These are phyloP conservation scores for Ramalina intermedia DNA, from an alignment of 495 filamentous ascomycete species.

Conservation along the genomic window DNA sequence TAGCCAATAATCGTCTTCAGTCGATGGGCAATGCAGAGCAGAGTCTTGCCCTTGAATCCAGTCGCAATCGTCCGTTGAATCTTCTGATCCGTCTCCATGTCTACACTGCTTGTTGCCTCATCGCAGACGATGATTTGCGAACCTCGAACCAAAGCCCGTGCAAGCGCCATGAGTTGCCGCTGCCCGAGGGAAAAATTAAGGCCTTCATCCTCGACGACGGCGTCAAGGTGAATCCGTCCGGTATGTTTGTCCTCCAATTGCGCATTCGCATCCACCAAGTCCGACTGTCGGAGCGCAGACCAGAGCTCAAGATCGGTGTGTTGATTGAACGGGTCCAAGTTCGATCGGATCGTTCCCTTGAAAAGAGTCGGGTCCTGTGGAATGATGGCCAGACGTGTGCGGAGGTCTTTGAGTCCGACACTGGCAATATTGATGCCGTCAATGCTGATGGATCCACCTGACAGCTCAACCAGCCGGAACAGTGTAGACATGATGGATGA, in stretches of 20 bases:
- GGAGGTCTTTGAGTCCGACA: conserved; percentile 72
- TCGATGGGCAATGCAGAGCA: conserved; percentile 91
- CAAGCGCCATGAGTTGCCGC: conserved; percentile 88
- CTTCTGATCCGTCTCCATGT: conserved; percentile 92
- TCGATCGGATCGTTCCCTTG: conserved; percentile 75
- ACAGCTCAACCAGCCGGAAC: conserved; percentile 80
- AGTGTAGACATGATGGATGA: conserved; percentile 86
- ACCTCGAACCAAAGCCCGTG: conserved; percentile 72
- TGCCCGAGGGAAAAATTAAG: conserved; percentile 95
- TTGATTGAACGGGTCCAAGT: conserved; percentile 84
- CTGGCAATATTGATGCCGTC: conserved; percentile 81
- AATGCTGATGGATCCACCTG: conserved; percentile 69
- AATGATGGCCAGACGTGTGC: conserved; percentile 83
- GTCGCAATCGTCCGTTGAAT: conserved; percentile 83
- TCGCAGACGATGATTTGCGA: conserved; percentile 91
- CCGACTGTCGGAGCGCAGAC: conserved; percentile 69
- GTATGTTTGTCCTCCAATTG: conserved; percentile 13
- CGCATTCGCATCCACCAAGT: conserved; percentile 40
- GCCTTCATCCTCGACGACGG: conserved; percentile 80
- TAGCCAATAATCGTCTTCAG: conserved; percentile 86
- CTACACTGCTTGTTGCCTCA: conserved; percentile 83
- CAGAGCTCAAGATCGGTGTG: conserved; percentile 79
- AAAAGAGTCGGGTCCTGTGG: conserved; percentile 95
- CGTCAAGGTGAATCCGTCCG: conserved; percentile 66
- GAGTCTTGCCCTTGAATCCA: conserved; percentile 76